Percentiles rank a stretch among this genome's conserved stretches.
phyloP scores from a whole-genome alignment of 106 monocot species.

The Alisma plantagoaquatica region DNA sequence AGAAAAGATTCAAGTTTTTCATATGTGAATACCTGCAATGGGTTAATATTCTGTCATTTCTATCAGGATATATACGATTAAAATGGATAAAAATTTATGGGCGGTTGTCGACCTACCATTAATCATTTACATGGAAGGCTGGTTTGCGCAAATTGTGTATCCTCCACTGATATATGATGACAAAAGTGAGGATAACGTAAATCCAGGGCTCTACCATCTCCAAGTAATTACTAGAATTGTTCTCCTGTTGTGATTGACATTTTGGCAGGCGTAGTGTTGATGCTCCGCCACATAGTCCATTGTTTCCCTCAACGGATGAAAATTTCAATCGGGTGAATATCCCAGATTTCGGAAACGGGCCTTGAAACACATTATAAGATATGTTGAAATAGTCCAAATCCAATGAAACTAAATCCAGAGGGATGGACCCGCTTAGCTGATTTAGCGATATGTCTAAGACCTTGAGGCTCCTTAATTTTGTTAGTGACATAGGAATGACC shows the following conservation, averaged over 20 bases:
- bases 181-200: too few species aligned
- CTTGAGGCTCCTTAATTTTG: neutral
- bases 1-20: too few species aligned
- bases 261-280: neutral
- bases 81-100: too few species aligned
- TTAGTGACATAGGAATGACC: neutral
- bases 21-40: too few species aligned
- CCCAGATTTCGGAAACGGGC: neutral
- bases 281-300: conserved; percentile 11
- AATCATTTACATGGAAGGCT: too few species aligned
- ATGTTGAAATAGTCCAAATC: neutral
- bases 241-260: too few species aligned
- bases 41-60: too few species aligned
- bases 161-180: too few species aligned
- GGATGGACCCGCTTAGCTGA: neutral
- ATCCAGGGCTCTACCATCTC: neutral
- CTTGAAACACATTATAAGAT: neutral
- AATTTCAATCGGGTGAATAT: neutral
- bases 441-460: neutral
- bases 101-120: too few species aligned
- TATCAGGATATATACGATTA: too few species aligned
- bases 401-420: neutral
- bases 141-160: neutral
- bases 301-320: conserved; percentile 3
- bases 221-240: too few species aligned